These are phyloP conservation scores for Sclerospora graminicola DNA, from an alignment of 352 stramenopile genomes.

Conservation along the genomic window DNA sequence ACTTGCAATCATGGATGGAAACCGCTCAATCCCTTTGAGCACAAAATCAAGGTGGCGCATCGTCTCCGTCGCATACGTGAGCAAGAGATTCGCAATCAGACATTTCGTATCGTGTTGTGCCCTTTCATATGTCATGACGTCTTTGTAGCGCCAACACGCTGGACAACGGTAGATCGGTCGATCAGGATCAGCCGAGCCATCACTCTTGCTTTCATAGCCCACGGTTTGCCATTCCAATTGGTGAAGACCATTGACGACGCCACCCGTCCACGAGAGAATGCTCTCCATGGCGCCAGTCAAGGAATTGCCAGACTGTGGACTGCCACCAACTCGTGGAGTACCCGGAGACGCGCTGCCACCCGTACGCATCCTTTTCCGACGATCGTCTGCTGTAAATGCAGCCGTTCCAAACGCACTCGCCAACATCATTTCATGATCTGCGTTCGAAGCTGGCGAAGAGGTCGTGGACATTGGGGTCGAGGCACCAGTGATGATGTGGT, in stretches of 20 bases:
- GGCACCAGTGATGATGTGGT: conserved; percentile 62
- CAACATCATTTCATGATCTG: conserved; percentile 48
- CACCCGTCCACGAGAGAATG: conserved; percentile 59
- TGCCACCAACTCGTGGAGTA: conserved; percentile 21
- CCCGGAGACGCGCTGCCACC: conserved; percentile 15
- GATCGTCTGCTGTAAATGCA: conserved; percentile 48
- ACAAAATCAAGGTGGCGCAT: conserved; percentile 68
- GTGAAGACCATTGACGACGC: conserved; percentile 63
- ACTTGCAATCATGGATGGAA: conserved; percentile 49
- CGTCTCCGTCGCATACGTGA: conserved; percentile 73
- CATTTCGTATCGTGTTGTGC: conserved; percentile 79
- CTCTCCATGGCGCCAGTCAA: conserved; percentile 64
- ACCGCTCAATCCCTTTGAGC: conserved; percentile 66
- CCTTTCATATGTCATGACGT: conserved; percentile 77
- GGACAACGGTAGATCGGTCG: conserved; percentile 75
- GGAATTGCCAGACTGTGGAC: conserved; percentile 23
- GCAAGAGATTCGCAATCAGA: conserved; percentile 69
- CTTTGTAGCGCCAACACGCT: conserved; percentile 77
- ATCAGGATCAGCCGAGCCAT: conserved; percentile 58
- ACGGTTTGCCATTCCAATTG: conserved; percentile 77
- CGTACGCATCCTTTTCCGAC: conserved; percentile 59
- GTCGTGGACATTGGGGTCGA: conserved; percentile 56
- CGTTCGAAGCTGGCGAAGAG: conserved; percentile 59
- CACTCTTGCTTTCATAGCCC: conserved; percentile 66
- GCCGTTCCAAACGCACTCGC: conserved; percentile 27